These are phyloP conservation scores for Crithidia sp. DNA, from an alignment of 208 protist genomes.

Conservation along the genomic window DNA sequence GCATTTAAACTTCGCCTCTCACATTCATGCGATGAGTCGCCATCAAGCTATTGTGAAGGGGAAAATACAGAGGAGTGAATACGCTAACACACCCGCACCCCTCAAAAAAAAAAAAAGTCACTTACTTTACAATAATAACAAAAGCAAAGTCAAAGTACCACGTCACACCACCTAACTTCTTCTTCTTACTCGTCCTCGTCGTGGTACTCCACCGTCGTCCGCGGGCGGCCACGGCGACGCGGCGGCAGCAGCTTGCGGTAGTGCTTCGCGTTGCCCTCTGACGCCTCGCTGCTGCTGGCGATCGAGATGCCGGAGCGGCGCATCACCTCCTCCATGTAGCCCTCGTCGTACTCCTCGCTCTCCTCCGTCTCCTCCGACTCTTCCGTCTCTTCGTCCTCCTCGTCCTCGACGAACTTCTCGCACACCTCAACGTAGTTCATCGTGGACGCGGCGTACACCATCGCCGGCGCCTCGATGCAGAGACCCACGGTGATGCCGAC, in stretches of 20 bases:
- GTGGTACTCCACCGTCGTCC: slow-evolving; percentile 30
- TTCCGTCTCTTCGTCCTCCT: slow-evolving; percentile 63
- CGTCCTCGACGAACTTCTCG: slow-evolving; percentile 63
- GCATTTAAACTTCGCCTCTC: too few species aligned
- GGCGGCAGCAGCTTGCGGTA: slow-evolving; percentile 56
- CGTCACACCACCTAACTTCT: background rate
- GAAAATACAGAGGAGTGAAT: too few species aligned
- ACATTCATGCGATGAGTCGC: too few species aligned
- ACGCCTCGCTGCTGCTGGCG: slow-evolving; percentile 23
- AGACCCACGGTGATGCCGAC: slow-evolving; percentile 80
- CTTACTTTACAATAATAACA: too few species aligned
- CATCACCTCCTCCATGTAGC: slow-evolving; percentile 74
- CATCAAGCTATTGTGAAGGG: too few species aligned
- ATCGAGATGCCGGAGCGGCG: slow-evolving; percentile 78
- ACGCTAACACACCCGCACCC: too few species aligned
- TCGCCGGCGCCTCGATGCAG: slow-evolving; percentile 79
- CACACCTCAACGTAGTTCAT: slow-evolving; percentile 74
- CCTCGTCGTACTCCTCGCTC: slow-evolving; percentile 58
- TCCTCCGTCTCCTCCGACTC: slow-evolving; percentile 56
- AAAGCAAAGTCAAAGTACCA: too few species aligned
- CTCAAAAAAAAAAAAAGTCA: too few species aligned
- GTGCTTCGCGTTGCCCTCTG: slow-evolving; percentile 46
- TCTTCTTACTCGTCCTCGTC: slow-evolving; percentile 37
- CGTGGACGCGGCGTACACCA: slow-evolving; percentile 60
- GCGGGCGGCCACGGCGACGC: slow-evolving; percentile 34